These are phyloP conservation scores for Marchantia polymorpha DNA, from an alignment of 225 moss, liverwort and hornwort species.

Conservation along the genomic window DNA sequence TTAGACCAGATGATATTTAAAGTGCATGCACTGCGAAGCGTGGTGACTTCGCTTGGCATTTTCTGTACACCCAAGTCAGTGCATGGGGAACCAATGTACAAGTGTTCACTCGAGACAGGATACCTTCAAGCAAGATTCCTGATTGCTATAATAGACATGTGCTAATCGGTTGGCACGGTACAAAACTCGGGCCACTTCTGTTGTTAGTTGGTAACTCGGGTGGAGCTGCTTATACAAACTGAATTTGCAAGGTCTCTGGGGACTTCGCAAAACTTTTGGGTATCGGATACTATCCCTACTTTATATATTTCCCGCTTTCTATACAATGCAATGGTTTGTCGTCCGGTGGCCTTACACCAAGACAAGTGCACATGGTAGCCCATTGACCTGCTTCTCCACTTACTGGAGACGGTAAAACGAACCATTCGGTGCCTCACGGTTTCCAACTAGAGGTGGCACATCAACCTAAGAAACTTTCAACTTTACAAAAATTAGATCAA, in stretches of 20 bases:
- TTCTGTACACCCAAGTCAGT: not conserved
- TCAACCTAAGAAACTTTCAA: not conserved
- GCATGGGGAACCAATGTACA: not conserved
- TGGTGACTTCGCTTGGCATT: not conserved
- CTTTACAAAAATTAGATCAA: not conserved
- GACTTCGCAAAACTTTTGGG: not conserved
- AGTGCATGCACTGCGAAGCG: not conserved
- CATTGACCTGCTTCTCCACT: constrained; percentile 7
- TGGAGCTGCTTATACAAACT: not conserved
- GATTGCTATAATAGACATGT: not conserved
- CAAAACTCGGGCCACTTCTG: not conserved
- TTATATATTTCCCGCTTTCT: not conserved
- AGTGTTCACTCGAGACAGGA: not conserved
- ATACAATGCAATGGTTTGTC: not conserved
- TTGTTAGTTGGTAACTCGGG: not conserved
- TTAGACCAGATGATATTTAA: not conserved
- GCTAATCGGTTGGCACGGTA: not conserved
- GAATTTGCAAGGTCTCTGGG: not conserved
- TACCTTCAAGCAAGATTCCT: not conserved
- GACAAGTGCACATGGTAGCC: not conserved
- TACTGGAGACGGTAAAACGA: not conserved
- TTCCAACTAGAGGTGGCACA: not conserved
- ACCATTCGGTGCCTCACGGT: not conserved
- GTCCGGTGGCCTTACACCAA: too few relatives aligned
- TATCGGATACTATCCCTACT: not conserved